Percentiles rank a stretch among this genome's conserved stretches.
Conservation (phyloP, 345 rosid species). For the Brassica incana region DNA sequence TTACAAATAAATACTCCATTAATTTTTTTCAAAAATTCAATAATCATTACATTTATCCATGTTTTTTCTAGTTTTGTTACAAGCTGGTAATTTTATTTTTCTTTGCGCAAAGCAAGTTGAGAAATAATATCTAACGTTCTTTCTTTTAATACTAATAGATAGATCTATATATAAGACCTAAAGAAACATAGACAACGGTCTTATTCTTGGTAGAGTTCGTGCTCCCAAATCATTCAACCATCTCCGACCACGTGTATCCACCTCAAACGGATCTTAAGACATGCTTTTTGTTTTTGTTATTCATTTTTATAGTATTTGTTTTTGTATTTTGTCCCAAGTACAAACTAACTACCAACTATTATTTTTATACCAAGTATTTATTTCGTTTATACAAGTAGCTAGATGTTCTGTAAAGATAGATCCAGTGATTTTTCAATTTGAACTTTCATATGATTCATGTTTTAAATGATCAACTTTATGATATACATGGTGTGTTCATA, state of each 20-base stretch:
- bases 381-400: constrained; percentile 10
- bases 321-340: constrained; percentile 23
- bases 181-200: constrained; percentile 21
- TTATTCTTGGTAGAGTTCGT: constrained; percentile 33
- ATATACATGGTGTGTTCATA: neutral
- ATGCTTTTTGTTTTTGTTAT: constrained; percentile 7
- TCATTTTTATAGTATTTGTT: neutral
- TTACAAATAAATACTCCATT: neutral
- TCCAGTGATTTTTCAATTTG: constrained; percentile 13
- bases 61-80: neutral
- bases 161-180: neutral
- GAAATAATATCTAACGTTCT: neutral
- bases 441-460: constrained; percentile 25
- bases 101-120: neutral
- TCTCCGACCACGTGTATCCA: constrained; percentile 41
- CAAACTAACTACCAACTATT: neutral
- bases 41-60: neutral
- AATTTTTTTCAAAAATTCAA: neutral
- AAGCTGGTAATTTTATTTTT: neutral
- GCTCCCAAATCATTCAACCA: constrained; percentile 40
- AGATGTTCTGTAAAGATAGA: constrained; percentile 30
- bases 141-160: neutral
- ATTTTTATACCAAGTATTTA: neutral
- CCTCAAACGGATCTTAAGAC: constrained; percentile 36
- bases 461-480: constrained; percentile 24